Evolutionary conservation across 2,329 filamentous ascomycete species (phyloP).

Genomic region (Paraphoma chrysanthemicola): DNA sequence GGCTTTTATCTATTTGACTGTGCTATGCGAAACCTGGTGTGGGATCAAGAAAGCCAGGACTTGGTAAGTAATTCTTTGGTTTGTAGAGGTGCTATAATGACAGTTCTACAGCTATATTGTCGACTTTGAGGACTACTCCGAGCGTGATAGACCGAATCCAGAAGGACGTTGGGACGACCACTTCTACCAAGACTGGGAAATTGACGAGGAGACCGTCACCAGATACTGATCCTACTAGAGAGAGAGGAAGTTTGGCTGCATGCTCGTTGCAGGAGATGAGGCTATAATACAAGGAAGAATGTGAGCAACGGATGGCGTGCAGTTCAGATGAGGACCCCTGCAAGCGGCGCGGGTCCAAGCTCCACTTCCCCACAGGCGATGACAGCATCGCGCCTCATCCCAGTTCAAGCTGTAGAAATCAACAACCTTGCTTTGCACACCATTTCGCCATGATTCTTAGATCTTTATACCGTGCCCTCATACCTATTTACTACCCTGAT

Average conservation of each 20-base stretch:
- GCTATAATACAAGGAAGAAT: not conserved
- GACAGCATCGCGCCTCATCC: constrained; percentile 32
- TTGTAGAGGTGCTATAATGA: not conserved
- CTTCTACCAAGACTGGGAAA: not conserved
- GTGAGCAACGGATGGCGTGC: not conserved
- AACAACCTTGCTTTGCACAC: constrained; percentile 17
- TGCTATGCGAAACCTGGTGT: not conserved
- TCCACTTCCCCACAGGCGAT: constrained; percentile 23
- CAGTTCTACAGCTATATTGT: not conserved
- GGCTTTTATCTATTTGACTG: not conserved
- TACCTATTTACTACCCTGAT: not conserved
- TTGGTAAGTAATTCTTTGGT: not conserved
- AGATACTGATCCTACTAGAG: not conserved
- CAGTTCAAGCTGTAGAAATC: constrained; percentile 10
- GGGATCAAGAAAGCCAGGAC: not conserved
- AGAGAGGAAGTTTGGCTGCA: not conserved
- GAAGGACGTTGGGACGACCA: not conserved
- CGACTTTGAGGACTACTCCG: not conserved
- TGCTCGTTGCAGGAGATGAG: not conserved
- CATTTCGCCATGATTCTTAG: constrained; percentile 5
- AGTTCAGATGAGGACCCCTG: not conserved
- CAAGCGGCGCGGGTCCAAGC: constrained; percentile 5
- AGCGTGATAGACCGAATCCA: not conserved
- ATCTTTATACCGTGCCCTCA: not conserved
- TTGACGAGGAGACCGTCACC: not conserved